Evolutionary conservation across 2,329 filamentous ascomycete genomes (phyloP).

Genomic region (Chrysosporium queenslandicum): DNA sequence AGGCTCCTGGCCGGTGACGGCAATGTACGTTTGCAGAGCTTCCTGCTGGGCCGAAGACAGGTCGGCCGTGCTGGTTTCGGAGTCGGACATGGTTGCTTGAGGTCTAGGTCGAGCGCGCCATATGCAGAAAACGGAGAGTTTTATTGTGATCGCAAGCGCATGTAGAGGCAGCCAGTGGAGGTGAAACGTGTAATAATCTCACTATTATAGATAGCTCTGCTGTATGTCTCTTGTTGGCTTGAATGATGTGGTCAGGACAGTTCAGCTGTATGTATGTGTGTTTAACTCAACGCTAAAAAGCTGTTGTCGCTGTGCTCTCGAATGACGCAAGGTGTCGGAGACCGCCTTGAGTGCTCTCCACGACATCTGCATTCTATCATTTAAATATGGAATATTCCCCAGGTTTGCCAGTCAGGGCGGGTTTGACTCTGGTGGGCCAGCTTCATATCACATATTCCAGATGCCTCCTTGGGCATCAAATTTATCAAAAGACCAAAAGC

Average conservation of each 20-base stretch:
- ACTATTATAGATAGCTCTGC: neutral
- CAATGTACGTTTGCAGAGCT: slow-evolving; percentile 76
- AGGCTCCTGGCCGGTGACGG: slow-evolving; percentile 74
- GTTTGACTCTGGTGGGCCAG: too few species aligned
- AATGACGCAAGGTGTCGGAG: neutral
- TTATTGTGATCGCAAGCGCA: neutral
- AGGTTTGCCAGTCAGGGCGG: too few species aligned
- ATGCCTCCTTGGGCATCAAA: too few species aligned
- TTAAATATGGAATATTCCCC: too few species aligned
- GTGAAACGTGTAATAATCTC: neutral
- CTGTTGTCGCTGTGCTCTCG: neutral
- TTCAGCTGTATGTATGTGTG: too few species aligned
- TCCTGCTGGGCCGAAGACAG: slow-evolving; percentile 70
- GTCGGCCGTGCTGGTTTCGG: slow-evolving; percentile 46
- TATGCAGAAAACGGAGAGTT: neutral
- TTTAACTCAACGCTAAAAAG: too few species aligned
- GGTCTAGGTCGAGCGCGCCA: slow-evolving; percentile 5
- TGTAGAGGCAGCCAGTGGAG: neutral
- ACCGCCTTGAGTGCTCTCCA: neutral
- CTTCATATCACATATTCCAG: too few species aligned
- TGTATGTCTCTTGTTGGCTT: neutral
- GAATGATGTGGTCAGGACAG: too few species aligned
- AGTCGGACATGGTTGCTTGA: slow-evolving; percentile 33
- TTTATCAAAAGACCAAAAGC: too few species aligned
- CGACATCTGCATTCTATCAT: neutral